These are phyloP conservation scores for Suhomyces choctaworum DNA, from an alignment of 1,139 yeast genomes.

Conservation along the genomic window DNA sequence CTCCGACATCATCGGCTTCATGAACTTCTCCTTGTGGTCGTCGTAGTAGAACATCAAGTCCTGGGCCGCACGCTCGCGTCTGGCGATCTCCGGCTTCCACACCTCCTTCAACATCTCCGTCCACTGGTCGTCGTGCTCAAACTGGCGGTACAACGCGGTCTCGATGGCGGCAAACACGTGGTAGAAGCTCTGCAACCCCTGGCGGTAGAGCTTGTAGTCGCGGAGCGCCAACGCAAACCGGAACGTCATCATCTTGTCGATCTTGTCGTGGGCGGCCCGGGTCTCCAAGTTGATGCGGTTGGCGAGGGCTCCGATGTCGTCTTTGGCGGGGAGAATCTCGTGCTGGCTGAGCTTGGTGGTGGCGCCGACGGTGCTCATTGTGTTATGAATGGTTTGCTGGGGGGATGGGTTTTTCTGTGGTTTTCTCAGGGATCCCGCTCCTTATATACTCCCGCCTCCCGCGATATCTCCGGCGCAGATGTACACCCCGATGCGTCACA, in stretches of 20 bases:
- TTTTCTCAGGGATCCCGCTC: not conserved
- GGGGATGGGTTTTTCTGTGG: not conserved
- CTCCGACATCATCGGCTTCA: slow-evolving; percentile 55
- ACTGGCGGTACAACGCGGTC: slow-evolving; percentile 49
- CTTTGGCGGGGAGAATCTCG: slow-evolving; percentile 69
- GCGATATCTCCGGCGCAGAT: not conserved
- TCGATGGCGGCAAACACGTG: slow-evolving; percentile 75
- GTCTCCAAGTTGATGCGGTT: slow-evolving; percentile 77
- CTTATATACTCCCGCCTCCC: not conserved
- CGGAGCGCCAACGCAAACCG: slow-evolving; percentile 75
- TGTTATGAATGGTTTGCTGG: too few relatives aligned
- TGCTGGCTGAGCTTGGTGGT: slow-evolving; percentile 45
- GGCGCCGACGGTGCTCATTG: slow-evolving; percentile 24
- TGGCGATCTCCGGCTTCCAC: slow-evolving; percentile 72
- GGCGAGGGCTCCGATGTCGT: slow-evolving; percentile 78
- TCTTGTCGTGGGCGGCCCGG: slow-evolving; percentile 61
- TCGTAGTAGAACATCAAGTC: slow-evolving; percentile 71
- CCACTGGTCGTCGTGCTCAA: slow-evolving; percentile 45
- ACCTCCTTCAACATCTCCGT: slow-evolving; percentile 48
- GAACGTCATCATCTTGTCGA: slow-evolving; percentile 67
- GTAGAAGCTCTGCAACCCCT: slow-evolving; percentile 76
- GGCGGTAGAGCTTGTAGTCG: slow-evolving; percentile 75
- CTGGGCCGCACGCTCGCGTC: slow-evolving; percentile 56
- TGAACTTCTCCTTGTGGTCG: slow-evolving; percentile 54
- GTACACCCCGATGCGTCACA: too few relatives aligned